Conservation (phyloP, 805 yeast species). For the Torulaspora franciscae region DNA sequence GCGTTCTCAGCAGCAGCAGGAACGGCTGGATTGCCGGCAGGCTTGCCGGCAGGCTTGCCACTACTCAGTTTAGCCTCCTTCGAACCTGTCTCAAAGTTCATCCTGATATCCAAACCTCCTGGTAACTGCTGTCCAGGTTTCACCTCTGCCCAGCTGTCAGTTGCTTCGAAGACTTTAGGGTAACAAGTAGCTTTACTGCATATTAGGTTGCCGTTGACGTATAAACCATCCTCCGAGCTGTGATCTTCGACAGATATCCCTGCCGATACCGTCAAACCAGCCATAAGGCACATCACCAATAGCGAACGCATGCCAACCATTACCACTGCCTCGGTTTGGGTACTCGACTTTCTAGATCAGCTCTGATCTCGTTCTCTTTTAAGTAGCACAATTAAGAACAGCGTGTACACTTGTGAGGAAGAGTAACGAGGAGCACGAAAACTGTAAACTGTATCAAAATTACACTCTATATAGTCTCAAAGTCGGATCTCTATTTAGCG, state of each 20-base stretch:
- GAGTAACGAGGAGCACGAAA: background rate
- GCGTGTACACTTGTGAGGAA: background rate
- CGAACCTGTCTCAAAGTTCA: conserved; percentile 66
- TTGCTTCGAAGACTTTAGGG: conserved; percentile 58
- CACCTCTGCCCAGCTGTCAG: conserved; percentile 63
- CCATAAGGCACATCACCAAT: background rate
- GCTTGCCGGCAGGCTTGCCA: background rate
- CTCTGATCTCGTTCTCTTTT: background rate
- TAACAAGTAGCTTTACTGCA: conserved; percentile 51
- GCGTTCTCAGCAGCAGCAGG: conserved; percentile 2
- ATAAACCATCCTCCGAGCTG: conserved; percentile 11
- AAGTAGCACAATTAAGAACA: background rate
- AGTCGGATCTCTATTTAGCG: background rate
- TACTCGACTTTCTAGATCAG: background rate
- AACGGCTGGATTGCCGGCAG: background rate
- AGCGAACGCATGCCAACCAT: background rate
- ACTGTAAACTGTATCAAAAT: background rate
- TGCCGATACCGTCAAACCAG: background rate
- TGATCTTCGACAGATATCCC: background rate
- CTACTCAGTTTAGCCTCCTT: conserved; percentile 57
- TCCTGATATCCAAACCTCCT: conserved; percentile 64
- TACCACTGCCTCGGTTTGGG: no score
- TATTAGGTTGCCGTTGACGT: conserved; percentile 18
- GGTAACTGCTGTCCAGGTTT: conserved; percentile 74
- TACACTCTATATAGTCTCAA: background rate